Conservation (phyloP, 139 green algal species). For the Chlorella sp. region DNA sequence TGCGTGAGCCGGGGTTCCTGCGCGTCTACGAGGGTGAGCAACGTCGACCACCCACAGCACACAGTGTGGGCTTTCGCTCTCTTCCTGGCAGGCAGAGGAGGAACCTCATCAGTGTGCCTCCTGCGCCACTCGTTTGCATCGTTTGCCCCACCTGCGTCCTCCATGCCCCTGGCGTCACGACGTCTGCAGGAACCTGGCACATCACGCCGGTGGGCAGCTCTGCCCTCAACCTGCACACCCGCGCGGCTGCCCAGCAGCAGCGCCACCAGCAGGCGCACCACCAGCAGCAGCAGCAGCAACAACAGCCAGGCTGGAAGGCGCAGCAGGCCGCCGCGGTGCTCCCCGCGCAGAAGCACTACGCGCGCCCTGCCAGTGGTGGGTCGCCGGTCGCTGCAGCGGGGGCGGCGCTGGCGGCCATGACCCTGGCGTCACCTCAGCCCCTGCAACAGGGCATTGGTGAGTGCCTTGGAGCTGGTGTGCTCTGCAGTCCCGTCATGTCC, state of each 20-base stretch:
- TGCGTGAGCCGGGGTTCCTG: slow-evolving; percentile 47
- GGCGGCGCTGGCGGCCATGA: neutral
- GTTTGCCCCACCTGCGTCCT: neutral
- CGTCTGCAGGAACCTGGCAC: neutral
- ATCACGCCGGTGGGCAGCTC: neutral
- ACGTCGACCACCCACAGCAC: neutral
- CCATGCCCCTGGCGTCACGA: neutral
- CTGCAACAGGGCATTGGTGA: neutral
- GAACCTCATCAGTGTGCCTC: too few relatives aligned
- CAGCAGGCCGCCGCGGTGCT: neutral
- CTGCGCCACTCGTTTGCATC: neutral
- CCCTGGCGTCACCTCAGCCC: neutral
- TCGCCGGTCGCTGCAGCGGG: neutral
- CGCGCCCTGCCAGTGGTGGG: neutral
- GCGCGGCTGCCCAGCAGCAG: neutral
- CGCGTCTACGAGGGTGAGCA: slow-evolving; percentile 26
- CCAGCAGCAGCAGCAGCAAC: neutral
- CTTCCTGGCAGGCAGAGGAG: too few relatives aligned
- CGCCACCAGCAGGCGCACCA: neutral
- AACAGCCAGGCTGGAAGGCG: neutral
- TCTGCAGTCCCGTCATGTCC: too few relatives aligned
- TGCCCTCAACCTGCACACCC: slow-evolving; percentile 3
- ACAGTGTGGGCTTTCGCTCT: too few relatives aligned
- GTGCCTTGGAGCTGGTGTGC: too few relatives aligned
- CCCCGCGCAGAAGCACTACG: neutral